Evolutionary conservation across 2,329 filamentous ascomycete species (phyloP).

Genomic region (Colletotrichum liriopes): DNA sequence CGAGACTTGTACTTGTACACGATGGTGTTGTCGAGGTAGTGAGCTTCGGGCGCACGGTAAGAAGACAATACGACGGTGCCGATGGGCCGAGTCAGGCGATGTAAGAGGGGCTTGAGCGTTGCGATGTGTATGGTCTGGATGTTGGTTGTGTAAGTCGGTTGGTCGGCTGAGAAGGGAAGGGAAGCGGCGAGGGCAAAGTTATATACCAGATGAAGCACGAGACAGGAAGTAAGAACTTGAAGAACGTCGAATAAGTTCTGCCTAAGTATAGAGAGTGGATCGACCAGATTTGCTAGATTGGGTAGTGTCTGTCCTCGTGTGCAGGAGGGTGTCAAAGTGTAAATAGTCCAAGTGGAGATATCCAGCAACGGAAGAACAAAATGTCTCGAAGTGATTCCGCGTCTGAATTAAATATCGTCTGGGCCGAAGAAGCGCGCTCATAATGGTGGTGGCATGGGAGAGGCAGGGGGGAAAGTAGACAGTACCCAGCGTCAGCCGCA

Average conservation of each 20-base stretch:
- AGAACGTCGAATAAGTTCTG: slow-evolving; percentile 21
- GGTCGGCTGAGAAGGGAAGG: slow-evolving; percentile 1
- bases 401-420: slow-evolving; percentile 41
- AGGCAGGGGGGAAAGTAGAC: neutral
- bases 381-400: slow-evolving; percentile 16
- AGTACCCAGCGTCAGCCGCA: slow-evolving; percentile 27
- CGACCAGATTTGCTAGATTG: slow-evolving; percentile 14
- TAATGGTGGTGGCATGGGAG: slow-evolving; percentile 2
- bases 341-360: slow-evolving; percentile 35
- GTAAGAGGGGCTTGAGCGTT: neutral
- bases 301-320: slow-evolving; percentile 7
- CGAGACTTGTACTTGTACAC: slow-evolving; percentile 32
- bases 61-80: slow-evolving; percentile 30
- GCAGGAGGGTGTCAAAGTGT: slow-evolving; percentile 30
- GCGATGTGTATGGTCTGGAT: slow-evolving; percentile 12
- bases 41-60: slow-evolving; percentile 27
- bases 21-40: slow-evolving; percentile 37
- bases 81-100: neutral
- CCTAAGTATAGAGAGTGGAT: slow-evolving; percentile 32
- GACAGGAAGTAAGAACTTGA: slow-evolving; percentile 5
- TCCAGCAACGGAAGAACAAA: slow-evolving; percentile 15
- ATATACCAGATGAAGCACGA: slow-evolving; percentile 31
- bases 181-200: slow-evolving; percentile 5
- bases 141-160: slow-evolving; percentile 31
- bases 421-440: slow-evolving; percentile 17